These are phyloP conservation scores for Avena eriantha DNA, from an alignment of 176 grass and related monocot species.

Conservation along the genomic window DNA sequence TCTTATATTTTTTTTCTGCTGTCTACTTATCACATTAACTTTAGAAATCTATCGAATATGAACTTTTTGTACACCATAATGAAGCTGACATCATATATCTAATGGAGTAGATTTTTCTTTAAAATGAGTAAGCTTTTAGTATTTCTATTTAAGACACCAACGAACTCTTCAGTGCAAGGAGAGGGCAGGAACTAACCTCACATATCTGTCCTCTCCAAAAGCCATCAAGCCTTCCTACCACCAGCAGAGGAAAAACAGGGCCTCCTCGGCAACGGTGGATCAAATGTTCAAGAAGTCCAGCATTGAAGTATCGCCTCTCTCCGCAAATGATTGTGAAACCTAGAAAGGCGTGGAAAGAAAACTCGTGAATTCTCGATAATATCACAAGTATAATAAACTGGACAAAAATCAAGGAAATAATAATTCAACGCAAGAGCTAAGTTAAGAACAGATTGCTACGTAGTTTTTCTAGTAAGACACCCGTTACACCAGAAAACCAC, in stretches of 20 bases:
- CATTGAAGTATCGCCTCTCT: conserved; percentile 34
- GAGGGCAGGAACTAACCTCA: conserved; percentile 53
- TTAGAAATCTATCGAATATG: not conserved
- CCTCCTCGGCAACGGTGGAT: conserved; percentile 2
- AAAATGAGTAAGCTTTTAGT: conserved; percentile 1
- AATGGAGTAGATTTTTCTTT: not conserved
- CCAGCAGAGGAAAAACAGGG: conserved; percentile 27
- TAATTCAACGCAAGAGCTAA: not conserved
- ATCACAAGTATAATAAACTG: conserved; percentile 8
- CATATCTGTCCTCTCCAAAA: conserved; percentile 58
- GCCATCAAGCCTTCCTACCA: conserved; percentile 49
- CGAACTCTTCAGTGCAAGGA: not conserved
- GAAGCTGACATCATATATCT: conserved; percentile 9
- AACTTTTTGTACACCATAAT: conserved; percentile 30
- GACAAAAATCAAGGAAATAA: not conserved
- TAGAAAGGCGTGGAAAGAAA: not conserved
- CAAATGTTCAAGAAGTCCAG: conserved; percentile 38
- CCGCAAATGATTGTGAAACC: conserved; percentile 6
- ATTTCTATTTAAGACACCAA: conserved; percentile 4
- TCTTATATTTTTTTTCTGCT: conserved; percentile 3
- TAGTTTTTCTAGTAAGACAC: too few relatives aligned
- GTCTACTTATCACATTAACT: not conserved
- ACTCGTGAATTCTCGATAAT: not conserved
- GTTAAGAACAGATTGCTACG: too few relatives aligned
- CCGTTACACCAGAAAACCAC: not conserved